These are phyloP conservation scores for Russula abietina DNA, from an alignment of 768 basidiomycete species.

Conservation along the genomic window DNA sequence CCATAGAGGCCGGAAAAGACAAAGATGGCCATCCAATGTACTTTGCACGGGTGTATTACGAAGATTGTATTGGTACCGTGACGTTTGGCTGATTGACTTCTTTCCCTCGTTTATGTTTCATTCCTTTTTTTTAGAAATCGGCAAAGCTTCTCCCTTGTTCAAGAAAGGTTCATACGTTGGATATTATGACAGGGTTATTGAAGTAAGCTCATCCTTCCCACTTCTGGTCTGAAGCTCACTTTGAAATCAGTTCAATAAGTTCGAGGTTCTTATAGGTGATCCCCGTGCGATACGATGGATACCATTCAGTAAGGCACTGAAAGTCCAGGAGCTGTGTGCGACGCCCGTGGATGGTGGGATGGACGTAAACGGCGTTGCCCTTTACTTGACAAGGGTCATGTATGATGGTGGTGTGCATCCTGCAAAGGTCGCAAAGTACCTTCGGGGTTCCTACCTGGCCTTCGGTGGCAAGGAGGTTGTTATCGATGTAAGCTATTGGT, in stretches of 20 bases:
- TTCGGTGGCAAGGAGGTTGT: conserved; percentile 47
- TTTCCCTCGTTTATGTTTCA: conserved; percentile 13
- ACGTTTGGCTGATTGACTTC: conserved; percentile 19
- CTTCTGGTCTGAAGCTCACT: conserved; percentile 3
- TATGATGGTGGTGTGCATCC: conserved; percentile 49
- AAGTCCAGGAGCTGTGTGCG: conserved; percentile 36
- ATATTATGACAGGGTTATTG: conserved; percentile 50
- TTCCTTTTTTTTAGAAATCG: conserved; percentile 43
- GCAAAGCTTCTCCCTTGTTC: conserved; percentile 55
- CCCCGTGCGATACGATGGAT: conserved; percentile 55
- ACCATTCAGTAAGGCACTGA: conserved; percentile 38
- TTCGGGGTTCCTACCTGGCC: conserved; percentile 49
- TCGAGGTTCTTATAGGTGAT: conserved; percentile 65
- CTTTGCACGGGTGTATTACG: conserved; percentile 52
- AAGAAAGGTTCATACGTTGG: conserved; percentile 61
- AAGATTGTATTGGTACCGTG: conserved; percentile 56
- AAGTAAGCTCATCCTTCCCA: conserved; percentile 36
- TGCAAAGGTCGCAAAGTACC: conserved; percentile 53
- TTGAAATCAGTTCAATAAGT: conserved; percentile 44
- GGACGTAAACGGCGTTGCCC: conserved; percentile 48
- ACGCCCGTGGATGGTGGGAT: conserved; percentile 61
- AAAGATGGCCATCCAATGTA: conserved; percentile 49
- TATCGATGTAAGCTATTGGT: conserved; percentile 37
- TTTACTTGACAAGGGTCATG: conserved; percentile 57
- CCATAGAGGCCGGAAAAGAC: conserved; percentile 48